Base-by-base conservation (phyloP, 176 grass and related monocot genomes). In the Microstegium vimineum region DNA sequence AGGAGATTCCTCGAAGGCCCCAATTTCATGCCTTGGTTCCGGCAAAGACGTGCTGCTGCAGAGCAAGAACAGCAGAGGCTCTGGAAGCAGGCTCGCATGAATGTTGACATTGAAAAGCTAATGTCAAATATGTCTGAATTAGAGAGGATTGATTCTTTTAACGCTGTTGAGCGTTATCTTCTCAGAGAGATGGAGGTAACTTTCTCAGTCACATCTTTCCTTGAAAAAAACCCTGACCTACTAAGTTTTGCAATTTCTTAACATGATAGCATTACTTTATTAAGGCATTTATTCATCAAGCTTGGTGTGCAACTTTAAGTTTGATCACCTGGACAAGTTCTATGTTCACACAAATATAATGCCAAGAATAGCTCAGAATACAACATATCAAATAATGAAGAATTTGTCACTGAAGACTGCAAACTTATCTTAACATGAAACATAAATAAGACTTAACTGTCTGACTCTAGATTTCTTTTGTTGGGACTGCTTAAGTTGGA, bases 11-110 rank as follows among this genome's bases (percentile, higher is more conserved):
- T 99, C 33, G 91, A 86, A 86, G 96, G 96, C 12, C 87, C 84
- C 31, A 99, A 99, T 74, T 99, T 99, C 60, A 95, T 95, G 96
- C 96, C 91, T 62, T 99, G 96, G 96, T 95, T 99, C 69, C 89
- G 84, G 76, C 92, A 83, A 91, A 95, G 90, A 51, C 86, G 96
- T 26, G 83, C 89, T 80, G 80, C 89, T 62, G 89, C 90, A 43
- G 90, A 99, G 64, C 83, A 87, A 86, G 96, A 99, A 79, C 96
- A 99, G 72, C 80, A 85, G 30, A 91, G 87, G 43, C 73, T 99
- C 41, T 99, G 96, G 96, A 99, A 80, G 59, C 93, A 93, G 75
- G 87, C 91, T 84, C 82, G 89, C 67, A 81, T 98, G 79, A 99
- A 80, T 80, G 73, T 86, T 73, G 87, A 95, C 84, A 89, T 95